These are phyloP conservation scores for Sanghuangporus weigelae DNA, from an alignment of 1,284 basidiomycete genomes.

Conservation along the genomic window DNA sequence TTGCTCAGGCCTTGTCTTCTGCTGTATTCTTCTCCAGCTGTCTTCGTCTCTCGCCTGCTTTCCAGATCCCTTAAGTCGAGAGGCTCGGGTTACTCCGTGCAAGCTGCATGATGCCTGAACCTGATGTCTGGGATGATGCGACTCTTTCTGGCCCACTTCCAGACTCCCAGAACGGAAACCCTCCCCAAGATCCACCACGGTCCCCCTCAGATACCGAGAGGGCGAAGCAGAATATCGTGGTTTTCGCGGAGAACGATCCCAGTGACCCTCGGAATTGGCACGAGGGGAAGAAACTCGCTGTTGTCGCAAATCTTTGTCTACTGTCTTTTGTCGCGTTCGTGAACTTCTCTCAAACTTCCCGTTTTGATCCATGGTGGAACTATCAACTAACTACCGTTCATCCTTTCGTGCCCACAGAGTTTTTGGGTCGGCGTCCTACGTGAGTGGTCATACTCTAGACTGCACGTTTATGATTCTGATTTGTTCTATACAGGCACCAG, in stretches of 20 bases:
- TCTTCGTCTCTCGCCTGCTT: too few relatives aligned
- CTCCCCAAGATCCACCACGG: too few relatives aligned
- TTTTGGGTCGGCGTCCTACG: slow-evolving; percentile 24
- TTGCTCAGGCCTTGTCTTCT: too few relatives aligned
- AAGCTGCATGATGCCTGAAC: too few relatives aligned
- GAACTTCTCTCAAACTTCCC: neutral
- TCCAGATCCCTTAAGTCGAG: too few relatives aligned
- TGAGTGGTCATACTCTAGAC: slow-evolving; percentile 15
- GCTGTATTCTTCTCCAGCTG: too few relatives aligned
- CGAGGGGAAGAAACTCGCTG: neutral
- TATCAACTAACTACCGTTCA: neutral
- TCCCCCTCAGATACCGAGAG: too few relatives aligned
- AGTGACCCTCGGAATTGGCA: slow-evolving; percentile 14
- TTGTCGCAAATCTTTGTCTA: slow-evolving; percentile 15
- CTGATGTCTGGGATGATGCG: too few relatives aligned
- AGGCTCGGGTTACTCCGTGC: too few relatives aligned
- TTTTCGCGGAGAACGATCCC: slow-evolving; percentile 9
- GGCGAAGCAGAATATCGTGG: neutral
- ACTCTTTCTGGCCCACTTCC: too few relatives aligned
- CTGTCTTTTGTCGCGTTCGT: slow-evolving; percentile 19
- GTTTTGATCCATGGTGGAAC: neutral
- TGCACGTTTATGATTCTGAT: neutral
- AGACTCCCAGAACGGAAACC: too few relatives aligned
- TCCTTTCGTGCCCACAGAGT: slow-evolving; percentile 1
- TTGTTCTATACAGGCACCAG: slow-evolving; percentile 21